Base-by-base conservation (phyloP, 768 basidiomycete genomes). In the Amanita brunnescens region DNA sequence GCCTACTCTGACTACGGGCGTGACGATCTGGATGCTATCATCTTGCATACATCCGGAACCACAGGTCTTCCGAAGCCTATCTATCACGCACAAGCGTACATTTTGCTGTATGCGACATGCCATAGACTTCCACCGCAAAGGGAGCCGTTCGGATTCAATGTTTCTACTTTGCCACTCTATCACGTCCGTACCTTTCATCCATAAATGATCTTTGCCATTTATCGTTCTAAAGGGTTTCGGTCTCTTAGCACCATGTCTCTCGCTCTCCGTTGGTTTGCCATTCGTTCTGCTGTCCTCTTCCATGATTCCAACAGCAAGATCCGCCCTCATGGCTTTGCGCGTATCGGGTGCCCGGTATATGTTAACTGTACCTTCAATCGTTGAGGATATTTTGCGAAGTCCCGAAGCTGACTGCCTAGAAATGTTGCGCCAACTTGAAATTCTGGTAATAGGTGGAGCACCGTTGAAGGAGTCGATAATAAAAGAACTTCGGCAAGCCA, bases 1-100 rank as follows among this genome's bases (percentile, higher is more conserved):
- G 52, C 53, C 40, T 69, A 62, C 38, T 53, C 44, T 1, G 47
- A 53, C 3, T 61, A 57, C 48, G 41, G 45, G 4, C 61, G 63
- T 7, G 49, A 61, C 20, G 70, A 73, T 51, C 56, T 66, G 1
- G 67, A 72, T 13, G 70, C 69, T 0, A 48, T 75, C 13, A 73
- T 77, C n/a, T 55, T 77, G 47, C 76, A 77, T 53, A 74, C 75
- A 0, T 77, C 73, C 3, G 76, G 76, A 10, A 76, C 75, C 5
- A 75, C 74, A 2, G 76, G 74, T n/a, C 62, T 74, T 33, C 76
- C 76, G 1, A 77, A 77, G 57, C 67, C 74, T 1, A 70, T 77
- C 24, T 63, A 57, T 41, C 68, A 70, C 34, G 59, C 64, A 6
- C 67, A 67, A 34, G 59, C 63, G 0, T 71, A 66, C 41, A 54